Evolutionary conservation across 176 grass and related monocot species (phyloP).

Genomic region (Carex parvula): DNA sequence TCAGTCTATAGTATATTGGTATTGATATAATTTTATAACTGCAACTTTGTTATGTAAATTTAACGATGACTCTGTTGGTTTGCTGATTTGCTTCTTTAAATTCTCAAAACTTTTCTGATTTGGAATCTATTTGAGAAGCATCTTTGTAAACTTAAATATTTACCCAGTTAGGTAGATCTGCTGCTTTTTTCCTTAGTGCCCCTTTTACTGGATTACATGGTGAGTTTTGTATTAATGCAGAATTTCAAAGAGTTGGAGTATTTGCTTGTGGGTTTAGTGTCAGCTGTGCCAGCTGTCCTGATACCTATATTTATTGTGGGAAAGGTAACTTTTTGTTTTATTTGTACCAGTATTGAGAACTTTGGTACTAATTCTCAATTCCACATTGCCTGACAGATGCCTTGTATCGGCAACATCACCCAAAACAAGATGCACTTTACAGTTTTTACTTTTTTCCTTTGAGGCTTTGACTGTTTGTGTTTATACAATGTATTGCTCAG

Average conservation of each 20-base stretch:
- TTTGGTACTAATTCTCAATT: background rate
- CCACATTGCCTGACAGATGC: background rate
- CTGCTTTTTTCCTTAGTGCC: background rate
- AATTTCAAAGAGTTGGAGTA: conserved; percentile 92
- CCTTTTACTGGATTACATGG: conserved; percentile 16
- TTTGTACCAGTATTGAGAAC: background rate
- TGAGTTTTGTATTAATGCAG: conserved; percentile 34
- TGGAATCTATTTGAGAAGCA: background rate
- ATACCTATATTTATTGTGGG: conserved; percentile 80
- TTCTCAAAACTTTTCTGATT: background rate
- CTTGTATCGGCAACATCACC: background rate
- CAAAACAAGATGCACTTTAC: background rate
- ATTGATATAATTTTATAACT: background rate
- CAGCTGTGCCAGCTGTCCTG: conserved; percentile 62
- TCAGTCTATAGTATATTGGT: background rate
- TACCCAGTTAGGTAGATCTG: background rate
- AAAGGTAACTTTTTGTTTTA: conserved; percentile 39
- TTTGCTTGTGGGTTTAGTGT: conserved; percentile 72
- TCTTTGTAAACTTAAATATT: background rate
- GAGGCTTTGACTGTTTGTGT: background rate
- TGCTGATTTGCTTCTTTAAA: background rate
- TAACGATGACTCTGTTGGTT: background rate
- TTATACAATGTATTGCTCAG: background rate
- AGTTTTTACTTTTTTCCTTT: background rate
- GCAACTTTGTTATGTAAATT: background rate